Base-by-base conservation (phyloP, 768 basidiomycete genomes). In the Lactarius indigo region DNA sequence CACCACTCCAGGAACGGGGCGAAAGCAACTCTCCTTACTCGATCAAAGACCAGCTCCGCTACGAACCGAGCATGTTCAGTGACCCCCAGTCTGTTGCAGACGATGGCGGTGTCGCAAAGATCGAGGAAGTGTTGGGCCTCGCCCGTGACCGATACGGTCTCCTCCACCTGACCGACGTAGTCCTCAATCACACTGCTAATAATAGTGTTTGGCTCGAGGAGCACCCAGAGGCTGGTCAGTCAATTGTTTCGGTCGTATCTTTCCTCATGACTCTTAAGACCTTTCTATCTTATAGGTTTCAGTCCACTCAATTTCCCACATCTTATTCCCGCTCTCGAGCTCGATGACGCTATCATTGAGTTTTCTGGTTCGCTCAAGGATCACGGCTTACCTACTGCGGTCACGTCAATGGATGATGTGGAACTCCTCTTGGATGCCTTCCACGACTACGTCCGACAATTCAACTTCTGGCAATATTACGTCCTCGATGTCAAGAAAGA, bases 121-220 rank as follows among this genome's bases (percentile, higher is more conserved):
- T 96, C 28, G 83, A 87, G 68, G 79, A 86, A n/a, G 79, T 87
- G 26, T 78, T 97, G 33, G 82, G 80, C 69, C 73, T 85, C 17
- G 93, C 94, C 8, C 85, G 83, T 73, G 88, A 96, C 44, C 87
- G 96, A 75, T 96, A 89, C 68, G 96, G 96, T 2, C 79, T 99
- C 54, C 81, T 97, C 65, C 91, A 88, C 71, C 75, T 98, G 72
- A 98, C 93, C 1, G 97, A 99, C 75, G 91, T 99, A 60, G 97
- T 99, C 5, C 84, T 98, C 64, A 99, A 99, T 75, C 97, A 99
- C 74, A 98, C 97, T 17, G 94, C 97, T 8, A 91, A 93, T 74
- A 94, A 98, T 74, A 94, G 89, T 69, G 81, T 87, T 20, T 99
- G 96, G 96, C 82, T 99, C 30, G 75, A 86, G 26, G 87, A 96